A percentile compares a stretch with the other conserved stretches of the same genome.
These are phyloP conservation scores for Neurospora sp. DNA, from an alignment of 495 filamentous ascomycete species.

Conservation along the genomic window DNA sequence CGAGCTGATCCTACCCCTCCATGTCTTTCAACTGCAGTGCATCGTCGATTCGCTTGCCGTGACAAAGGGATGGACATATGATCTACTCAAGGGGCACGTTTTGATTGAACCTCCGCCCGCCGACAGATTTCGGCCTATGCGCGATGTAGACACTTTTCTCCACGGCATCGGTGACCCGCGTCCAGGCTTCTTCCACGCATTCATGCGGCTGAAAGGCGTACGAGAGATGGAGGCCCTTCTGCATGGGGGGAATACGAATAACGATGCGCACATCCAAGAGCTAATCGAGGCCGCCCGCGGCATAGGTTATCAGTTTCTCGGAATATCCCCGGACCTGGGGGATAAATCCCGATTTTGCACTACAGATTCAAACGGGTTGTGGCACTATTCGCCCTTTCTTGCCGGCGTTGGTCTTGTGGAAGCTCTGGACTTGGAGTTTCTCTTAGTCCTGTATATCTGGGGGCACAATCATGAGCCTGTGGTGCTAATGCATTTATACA, in stretches of 20 bases:
- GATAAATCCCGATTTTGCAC: slow-evolving; percentile 27
- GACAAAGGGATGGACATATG: slow-evolving; percentile 32
- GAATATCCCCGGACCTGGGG: neutral
- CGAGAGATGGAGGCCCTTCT: neutral
- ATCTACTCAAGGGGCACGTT: slow-evolving; percentile 21
- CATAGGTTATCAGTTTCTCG: neutral
- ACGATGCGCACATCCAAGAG: slow-evolving; percentile 13
- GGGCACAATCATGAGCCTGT: slow-evolving; percentile 17
- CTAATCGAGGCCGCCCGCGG: slow-evolving; percentile 3
- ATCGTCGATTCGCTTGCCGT: slow-evolving; percentile 35
- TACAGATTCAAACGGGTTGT: slow-evolving; percentile 36
- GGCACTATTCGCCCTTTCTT: slow-evolving; percentile 42
- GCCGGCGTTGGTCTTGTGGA: slow-evolving; percentile 37
- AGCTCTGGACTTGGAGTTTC: slow-evolving; percentile 27
- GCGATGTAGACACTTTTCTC: slow-evolving; percentile 37
- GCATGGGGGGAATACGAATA: slow-evolving; percentile 1
- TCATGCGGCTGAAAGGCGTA: neutral
- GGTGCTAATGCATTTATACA: slow-evolving; percentile 29
- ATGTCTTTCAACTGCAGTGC: slow-evolving; percentile 39
- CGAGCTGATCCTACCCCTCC: slow-evolving; percentile 31
- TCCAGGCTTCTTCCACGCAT: neutral
- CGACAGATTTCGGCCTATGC: slow-evolving; percentile 22
- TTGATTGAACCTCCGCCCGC: slow-evolving; percentile 16
- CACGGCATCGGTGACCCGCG: slow-evolving; percentile 8
- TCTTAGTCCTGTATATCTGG: slow-evolving; percentile 22